Percentiles rank a stretch among this genome's conserved stretches.
These are phyloP conservation scores for Kluyveromyces nonfermentans DNA, from an alignment of 805 yeast species.

Conservation along the genomic window DNA sequence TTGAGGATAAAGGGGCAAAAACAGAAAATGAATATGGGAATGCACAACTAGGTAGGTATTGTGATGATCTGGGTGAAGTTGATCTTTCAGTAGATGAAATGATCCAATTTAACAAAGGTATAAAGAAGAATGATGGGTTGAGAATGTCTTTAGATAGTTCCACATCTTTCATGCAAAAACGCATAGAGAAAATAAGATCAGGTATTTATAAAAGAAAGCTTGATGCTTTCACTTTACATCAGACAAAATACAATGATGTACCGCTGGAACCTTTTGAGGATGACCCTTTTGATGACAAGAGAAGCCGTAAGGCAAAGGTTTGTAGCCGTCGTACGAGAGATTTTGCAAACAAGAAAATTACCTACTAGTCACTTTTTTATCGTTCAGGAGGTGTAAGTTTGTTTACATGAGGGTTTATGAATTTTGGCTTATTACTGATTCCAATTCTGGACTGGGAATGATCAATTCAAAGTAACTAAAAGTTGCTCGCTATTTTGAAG, in stretches of 20 bases:
- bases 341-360: neutral
- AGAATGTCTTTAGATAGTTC: neutral
- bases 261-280: slow-evolving; percentile 10
- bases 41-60: neutral
- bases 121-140: neutral
- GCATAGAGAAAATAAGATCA: neutral
- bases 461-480: too few relatives aligned
- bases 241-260: slow-evolving; percentile 3
- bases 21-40: neutral
- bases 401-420: too few relatives aligned
- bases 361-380: neutral
- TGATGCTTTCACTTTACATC: neutral
- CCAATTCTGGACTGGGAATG: too few relatives aligned
- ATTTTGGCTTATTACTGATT: too few relatives aligned
- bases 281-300: slow-evolving; percentile 18
- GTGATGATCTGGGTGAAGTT: neutral
- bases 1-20: neutral
- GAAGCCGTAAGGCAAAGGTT: slow-evolving; percentile 16
- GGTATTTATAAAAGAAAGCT: neutral
- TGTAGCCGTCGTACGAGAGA: slow-evolving; percentile 11
- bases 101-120: neutral
- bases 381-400: too few relatives aligned
- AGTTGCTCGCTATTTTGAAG: too few relatives aligned
- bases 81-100: slow-evolving; percentile 1
- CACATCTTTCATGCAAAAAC: neutral